Base-by-base conservation (phyloP, 164 flowering plant species). In the Pachysandra terminalis region DNA sequence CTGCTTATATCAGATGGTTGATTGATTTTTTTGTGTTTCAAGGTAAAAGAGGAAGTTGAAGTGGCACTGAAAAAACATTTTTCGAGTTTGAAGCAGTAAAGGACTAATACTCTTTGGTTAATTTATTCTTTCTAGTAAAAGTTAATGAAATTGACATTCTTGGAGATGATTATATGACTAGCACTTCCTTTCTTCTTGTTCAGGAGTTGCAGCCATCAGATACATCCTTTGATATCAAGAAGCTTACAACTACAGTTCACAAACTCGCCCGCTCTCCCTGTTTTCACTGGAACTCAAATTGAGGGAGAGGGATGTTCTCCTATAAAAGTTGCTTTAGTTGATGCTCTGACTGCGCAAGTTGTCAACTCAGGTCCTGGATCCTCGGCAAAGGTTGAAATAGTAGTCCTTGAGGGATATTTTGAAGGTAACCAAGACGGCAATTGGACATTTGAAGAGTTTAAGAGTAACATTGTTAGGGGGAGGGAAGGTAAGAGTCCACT, bases 361-460 rank as follows among this genome's bases (percentile, higher is more conserved):
- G 80, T 79, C 51, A 26, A 55, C 45, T 71, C 79, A 62, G 86
- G 81, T 14, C 80, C 80, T 32, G 84, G 74, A 68, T 79, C 90
- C 24, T 79, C 78, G 48, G 81, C 81, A 23, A 84, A 70, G 68
- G 84, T 86, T 25, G 88, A 86, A 66, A 71, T 83, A 56, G 81
- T 84, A 19, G 88, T 86, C 59, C 85, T 87, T 49, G 86, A 84
- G 75, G 92, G 90, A 54, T 86, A 86, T 66, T 81, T 81, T 73
- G 87, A 81, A 56, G 74, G 85, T 40, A 84, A 75, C 62, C 84
- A 79, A 65, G 37, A 75, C 49, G 83, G 79, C 14, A 78, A 74
- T 63, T 88, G 89, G 90, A 82, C 84, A 3, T 10, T 17, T 45
- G 89, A 88, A 58, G 86, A 85, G 57, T 86, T 88, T 63, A 78